A percentile compares a stretch with the other conserved stretches of the same genome.
phyloP scores from a whole-genome alignment of 148 eudicot species.

The Vaccinium darrowii region DNA sequence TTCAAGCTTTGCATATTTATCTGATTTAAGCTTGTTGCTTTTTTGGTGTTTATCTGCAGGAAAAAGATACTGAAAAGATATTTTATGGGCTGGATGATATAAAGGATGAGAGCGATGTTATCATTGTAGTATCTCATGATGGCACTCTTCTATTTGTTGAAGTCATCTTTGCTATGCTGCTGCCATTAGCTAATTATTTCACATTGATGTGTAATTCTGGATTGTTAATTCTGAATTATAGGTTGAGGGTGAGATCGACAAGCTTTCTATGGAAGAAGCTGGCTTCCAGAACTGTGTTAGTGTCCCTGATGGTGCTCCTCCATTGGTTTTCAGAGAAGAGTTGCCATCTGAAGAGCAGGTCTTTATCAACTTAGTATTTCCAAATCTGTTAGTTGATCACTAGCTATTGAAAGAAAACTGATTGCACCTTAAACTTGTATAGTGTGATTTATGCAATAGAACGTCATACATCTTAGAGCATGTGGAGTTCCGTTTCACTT shows the following conservation, averaged over 20 bases:
- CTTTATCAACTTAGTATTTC: not conserved
- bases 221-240: conserved; percentile 23
- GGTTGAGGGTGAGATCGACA: conserved; percentile 99
- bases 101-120: conserved; percentile 57
- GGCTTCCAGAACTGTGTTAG: conserved; percentile 89
- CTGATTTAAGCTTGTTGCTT: not conserved
- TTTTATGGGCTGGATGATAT: conserved; percentile 94
- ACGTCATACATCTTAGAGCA: not conserved
- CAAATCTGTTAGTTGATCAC: not conserved
- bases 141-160: conserved; percentile 6
- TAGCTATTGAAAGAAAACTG: not conserved
- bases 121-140: conserved; percentile 45
- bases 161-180: conserved; percentile 8
- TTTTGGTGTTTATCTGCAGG: conserved; percentile 46
- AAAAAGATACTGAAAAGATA: conserved; percentile 65
- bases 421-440: not conserved
- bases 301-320: conserved; percentile 98
- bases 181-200: not conserved
- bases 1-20: not conserved
- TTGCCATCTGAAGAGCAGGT: conserved; percentile 80
- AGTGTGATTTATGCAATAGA: not conserved
- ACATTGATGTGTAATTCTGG: not conserved
- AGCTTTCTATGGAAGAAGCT: conserved; percentile 98
- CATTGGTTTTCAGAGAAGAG: conserved; percentile 62
- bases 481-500: not conserved